Conservation (phyloP, 352 stramenopile species). For the Globisporangium nunn region DNA sequence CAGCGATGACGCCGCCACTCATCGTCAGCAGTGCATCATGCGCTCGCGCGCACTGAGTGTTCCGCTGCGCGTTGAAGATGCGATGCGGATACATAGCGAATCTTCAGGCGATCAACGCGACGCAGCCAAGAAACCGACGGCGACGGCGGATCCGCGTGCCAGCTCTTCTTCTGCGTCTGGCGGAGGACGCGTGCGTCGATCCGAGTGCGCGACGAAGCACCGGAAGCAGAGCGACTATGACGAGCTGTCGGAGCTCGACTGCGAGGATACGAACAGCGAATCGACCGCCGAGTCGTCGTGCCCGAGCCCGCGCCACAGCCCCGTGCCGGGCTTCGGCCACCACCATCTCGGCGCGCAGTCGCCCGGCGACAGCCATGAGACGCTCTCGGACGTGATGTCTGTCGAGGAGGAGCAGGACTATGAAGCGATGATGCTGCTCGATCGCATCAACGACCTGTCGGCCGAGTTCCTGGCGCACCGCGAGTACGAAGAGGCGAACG, state of each 20-base stretch:
- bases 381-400: slow-evolving; percentile 42
- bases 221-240: slow-evolving; percentile 21
- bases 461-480: slow-evolving; percentile 62
- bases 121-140: no score
- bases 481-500: slow-evolving; percentile 63
- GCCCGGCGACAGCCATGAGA: slow-evolving; percentile 37
- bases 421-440: slow-evolving; percentile 55
- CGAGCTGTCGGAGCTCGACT: slow-evolving; percentile 52
- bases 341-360: slow-evolving; percentile 4
- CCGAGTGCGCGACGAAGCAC: not conserved
- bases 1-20: no score
- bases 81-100: slow-evolving; percentile 1
- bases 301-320: slow-evolving; percentile 47
- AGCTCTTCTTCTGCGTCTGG: not conserved
- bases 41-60: slow-evolving; percentile 2
- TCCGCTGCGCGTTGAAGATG: slow-evolving; percentile 5
- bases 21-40: not conserved
- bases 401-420: slow-evolving; percentile 58
- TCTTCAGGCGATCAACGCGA: not conserved
- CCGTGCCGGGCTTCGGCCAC: slow-evolving; percentile 25
- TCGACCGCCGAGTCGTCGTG: slow-evolving; percentile 71
- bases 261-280: slow-evolving; percentile 68
- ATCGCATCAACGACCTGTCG: slow-evolving; percentile 57
- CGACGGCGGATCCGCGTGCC: no score
- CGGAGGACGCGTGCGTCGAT: not conserved